Evolutionary conservation across 306 rosid genomes (phyloP), one percentile per base, ranked within the genome.

Genomic region (Cicer bijugum): DNA sequence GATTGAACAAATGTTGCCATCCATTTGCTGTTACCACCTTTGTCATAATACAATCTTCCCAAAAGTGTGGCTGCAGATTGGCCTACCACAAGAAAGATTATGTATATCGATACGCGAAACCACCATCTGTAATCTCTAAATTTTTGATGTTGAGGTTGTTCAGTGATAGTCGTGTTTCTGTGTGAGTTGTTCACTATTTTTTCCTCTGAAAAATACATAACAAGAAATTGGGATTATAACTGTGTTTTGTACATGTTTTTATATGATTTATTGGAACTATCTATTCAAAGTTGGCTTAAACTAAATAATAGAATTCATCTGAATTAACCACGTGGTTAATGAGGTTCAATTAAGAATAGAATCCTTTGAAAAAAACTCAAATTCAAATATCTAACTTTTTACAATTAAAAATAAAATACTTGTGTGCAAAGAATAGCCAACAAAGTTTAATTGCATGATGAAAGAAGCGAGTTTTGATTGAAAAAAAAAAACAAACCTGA

Each of bases 21-120:
- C 91, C 95, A 89, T 84, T 85, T 85, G 72, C 94, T 89, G 14
- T 85, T 82, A 38, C 94, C 91, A 57, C 91, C 91, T 48, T 83
- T 73, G 74, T 85, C 90, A 75, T 79, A 89, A 68, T 89, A 89
- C 42, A 89, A 68, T 48, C 87, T 57, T 66, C 91, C 89, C 72
- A 89, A 67, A 33, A 87, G 88, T 7, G 75, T 83, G 9, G 89
- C 89, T 56, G 84, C 67, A 66, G 89, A 82, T 84, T 89, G 91
- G 46, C 89, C 89, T 1, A 53, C 66, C 7, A 89, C 55, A 71
- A 83, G 59, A 74, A 84, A 89, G 47, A 76, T 19, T 16, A 38
- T 78, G 82, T 87, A 83, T 53, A 84, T 55, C 12, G 47, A 67
- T 56, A 89, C 82, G 2, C 78, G 67, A 44, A 87, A 37, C 91